Base-by-base conservation (phyloP, 257 asterid species). In the Apocynum venetum region DNA sequence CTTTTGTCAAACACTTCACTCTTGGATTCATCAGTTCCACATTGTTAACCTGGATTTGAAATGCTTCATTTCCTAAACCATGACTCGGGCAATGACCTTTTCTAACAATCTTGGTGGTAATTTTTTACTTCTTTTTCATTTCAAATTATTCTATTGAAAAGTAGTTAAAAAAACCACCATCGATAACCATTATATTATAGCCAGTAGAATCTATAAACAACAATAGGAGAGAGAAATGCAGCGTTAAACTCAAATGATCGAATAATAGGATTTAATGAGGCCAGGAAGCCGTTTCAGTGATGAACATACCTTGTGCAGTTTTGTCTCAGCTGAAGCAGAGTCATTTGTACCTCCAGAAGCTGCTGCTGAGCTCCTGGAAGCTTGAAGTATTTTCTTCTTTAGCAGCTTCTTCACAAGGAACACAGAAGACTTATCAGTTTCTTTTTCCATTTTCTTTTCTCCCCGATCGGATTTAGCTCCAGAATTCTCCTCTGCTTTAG, bases 371-470 rank as follows among this genome's bases (percentile, higher is more conserved):
- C 72, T 81, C 64, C 51, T 82, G 69, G 92, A 82, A 78, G 91
- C 84, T 40, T 85, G 89, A 38, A 83, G 82, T 68, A 82, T 75
- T 81, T 75, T 87, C 75, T 57, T 89, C 84, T 87, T 94, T 13
- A 94, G 93, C 87, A 91, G 77, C 85, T 89, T 94, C 76, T 91
- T 94, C 91, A 94, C 76, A 64, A 84, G 88, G 47, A 89, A 84
- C 0, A 88, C 91, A 65, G 91, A 90, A 73, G 93, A 94, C 59
- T 89, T 92, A 5, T 89, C 94, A 19, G 86, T 61, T 60, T 89
- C 96, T 83, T 91, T 92, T 10, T 89, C 96, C 38, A 38, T 70
- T 55, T 88, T 83, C 85, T 88, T 90, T 74, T 89, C 95, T 6
- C 69, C 89, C 79, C 83, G 81, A 7, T 84, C 90, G 31, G 76